Evolutionary conservation across 345 rosid species (phyloP), one percentile per base, ranked within the genome.

Genomic region (Durio zibethinus): DNA sequence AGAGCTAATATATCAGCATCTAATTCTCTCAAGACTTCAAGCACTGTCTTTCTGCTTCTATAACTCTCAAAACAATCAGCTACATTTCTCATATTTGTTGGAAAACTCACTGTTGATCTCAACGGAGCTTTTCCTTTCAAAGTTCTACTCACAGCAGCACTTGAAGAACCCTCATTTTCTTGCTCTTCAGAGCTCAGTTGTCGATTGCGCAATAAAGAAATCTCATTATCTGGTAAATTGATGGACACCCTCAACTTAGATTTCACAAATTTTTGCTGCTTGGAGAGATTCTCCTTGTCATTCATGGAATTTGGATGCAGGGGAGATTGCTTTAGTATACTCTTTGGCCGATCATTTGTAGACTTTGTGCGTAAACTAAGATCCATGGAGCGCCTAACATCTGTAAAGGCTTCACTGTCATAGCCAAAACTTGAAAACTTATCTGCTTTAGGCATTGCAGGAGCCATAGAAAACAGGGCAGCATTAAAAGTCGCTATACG

Each of bases 191-290:
- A 92, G 77, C 94, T 88, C 83, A 86, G 54, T 74, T 87, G 88
- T 76, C 92, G 92, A 61, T 72, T 90, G 15, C 87, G 83, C 63
- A 91, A 63, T 20, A 89, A 80, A 36, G 94, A 93, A 73, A 95
- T 95, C 88, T 95, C 99, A 65, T 95, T 95, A 79, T 95, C 97
- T 1, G 99, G 99, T 73, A 95, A 85, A 79, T 95, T 91, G 45
- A 95, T 95, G 27, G 97, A 95, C 18, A 95, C 99, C 85, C 99
- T 88, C 14, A 90, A 82, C 84, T 87, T 93, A 4, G 99, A 93
- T 56, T 85, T 95, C 8, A 89, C 88, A 38, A 87, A 89, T 48
- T 84, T 89, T 77, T 84, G 88, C 83, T 86, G 90, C 83, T 62
- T 84, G 18, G 87, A 71, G 4, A 89, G 87, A 78, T 72, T 76